phyloP scores from a whole-genome alignment of 257 asterid genomes.

The Scutellaria barbata region DNA sequence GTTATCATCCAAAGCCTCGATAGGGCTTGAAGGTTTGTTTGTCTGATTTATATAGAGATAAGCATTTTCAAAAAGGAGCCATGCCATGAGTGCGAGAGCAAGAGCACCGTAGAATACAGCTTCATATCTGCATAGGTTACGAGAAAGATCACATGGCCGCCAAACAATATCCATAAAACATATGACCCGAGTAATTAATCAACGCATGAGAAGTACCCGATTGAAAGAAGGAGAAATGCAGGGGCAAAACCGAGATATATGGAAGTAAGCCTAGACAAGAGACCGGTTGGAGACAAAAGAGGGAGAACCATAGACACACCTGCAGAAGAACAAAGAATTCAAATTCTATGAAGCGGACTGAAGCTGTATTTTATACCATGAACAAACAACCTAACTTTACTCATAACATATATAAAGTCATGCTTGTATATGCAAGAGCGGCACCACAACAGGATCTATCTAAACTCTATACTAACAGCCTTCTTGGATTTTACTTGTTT shows the following conservation, averaged over 20 bases:
- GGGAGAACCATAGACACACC: conserved; percentile 88
- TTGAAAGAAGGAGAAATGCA: conserved; percentile 88
- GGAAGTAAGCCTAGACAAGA: conserved; percentile 84
- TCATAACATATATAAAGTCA: not conserved
- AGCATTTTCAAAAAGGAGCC: conserved; percentile 88
- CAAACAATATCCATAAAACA: conserved; percentile 19
- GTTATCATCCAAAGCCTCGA: conserved; percentile 52
- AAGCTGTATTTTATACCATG: conserved; percentile 6
- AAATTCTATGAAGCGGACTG: not conserved
- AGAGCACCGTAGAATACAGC: conserved; percentile 92
- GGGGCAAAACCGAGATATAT: conserved; percentile 97
- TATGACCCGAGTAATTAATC: not conserved
- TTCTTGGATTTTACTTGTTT: not conserved
- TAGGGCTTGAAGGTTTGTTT: conserved; percentile 50
- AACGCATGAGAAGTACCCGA: conserved; percentile 67
- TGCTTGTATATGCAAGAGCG: not conserved
- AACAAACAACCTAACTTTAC: not conserved
- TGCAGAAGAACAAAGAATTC: conserved; percentile 35
- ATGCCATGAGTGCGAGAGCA: conserved; percentile 84
- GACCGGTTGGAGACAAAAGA: conserved; percentile 75
- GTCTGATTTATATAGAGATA: conserved; percentile 52
- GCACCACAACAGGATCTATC: not conserved
- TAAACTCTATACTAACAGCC: no score
- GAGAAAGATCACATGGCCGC: conserved; percentile 12
- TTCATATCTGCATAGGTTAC: conserved; percentile 72